Conservation (phyloP, 345 rosid genomes). For the Gossypium raimondii region DNA sequence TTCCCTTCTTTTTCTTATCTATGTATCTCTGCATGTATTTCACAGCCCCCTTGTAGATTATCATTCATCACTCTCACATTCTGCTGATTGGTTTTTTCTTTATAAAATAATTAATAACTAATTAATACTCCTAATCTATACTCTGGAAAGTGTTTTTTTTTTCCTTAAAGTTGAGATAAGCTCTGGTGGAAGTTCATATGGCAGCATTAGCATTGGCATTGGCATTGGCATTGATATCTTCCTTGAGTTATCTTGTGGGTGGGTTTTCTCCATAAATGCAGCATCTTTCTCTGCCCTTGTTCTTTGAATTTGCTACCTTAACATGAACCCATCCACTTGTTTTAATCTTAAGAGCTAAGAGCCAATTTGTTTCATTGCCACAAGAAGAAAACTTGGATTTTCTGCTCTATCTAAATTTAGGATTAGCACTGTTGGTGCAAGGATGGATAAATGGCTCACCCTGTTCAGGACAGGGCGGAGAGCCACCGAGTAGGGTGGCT, state of each 20-base stretch:
- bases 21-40: background rate
- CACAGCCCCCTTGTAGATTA: background rate
- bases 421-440: no score
- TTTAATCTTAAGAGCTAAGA: background rate
- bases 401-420: background rate
- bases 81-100: background rate
- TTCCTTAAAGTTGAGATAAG: background rate
- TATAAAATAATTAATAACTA: background rate
- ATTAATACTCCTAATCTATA: background rate
- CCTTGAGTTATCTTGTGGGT: background rate
- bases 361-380: background rate
- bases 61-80: background rate
- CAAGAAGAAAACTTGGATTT: background rate
- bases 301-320: background rate
- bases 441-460: no score
- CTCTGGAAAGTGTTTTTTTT: background rate
- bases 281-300: background rate
- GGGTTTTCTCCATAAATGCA: constrained; percentile 8
- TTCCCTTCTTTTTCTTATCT: background rate
- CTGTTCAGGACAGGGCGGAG: no score
- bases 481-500: no score
- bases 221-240: background rate
- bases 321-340: background rate
- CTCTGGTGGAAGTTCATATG: background rate
- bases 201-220: background rate